Percentiles rank a stretch among this genome's conserved stretches.
These are phyloP conservation scores for Podospora pseudoanserina DNA, from an alignment of 495 filamentous ascomycete genomes.

Conservation along the genomic window DNA sequence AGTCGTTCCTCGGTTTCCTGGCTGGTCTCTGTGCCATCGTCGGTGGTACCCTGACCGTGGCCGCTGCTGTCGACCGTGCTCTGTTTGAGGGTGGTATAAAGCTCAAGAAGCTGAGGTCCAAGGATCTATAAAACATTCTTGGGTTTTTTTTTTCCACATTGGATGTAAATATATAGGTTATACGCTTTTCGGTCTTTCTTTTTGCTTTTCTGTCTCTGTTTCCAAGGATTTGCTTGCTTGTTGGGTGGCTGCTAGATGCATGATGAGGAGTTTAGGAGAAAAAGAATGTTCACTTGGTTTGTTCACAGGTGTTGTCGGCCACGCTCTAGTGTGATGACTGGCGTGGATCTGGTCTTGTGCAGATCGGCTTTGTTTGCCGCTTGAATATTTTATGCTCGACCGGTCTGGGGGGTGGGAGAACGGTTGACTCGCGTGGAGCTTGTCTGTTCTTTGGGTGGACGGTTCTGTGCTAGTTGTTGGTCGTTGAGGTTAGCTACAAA, in stretches of 20 bases:
- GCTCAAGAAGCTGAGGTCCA: constrained; percentile 78
- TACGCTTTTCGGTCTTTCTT: not conserved
- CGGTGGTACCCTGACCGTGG: constrained; percentile 92
- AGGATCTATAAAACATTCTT: constrained; percentile 41
- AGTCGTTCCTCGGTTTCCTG: constrained; percentile 84
- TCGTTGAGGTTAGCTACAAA: not conserved
- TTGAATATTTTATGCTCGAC: not conserved
- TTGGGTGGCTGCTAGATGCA: constrained; percentile 1
- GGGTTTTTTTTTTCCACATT: not conserved
- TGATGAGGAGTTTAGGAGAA: constrained; percentile 1
- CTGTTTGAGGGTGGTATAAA: constrained; percentile 83
- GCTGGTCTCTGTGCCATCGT: constrained; percentile 93
- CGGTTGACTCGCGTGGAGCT: not conserved
- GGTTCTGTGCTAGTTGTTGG: not conserved
- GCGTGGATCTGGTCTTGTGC: not conserved
- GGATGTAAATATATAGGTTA: constrained; percentile 16
- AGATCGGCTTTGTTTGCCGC: not conserved
- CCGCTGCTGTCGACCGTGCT: constrained; percentile 85
- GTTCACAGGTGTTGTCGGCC: not conserved
- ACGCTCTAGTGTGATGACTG: not conserved
- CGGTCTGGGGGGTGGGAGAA: too few species aligned
- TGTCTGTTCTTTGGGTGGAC: not conserved
- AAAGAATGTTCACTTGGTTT: not conserved
- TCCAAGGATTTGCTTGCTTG: not conserved
- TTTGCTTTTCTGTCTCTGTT: not conserved